Base-by-base conservation (phyloP, 2,329 filamentous ascomycete species). In the Ophiostoma ulmi region DNA sequence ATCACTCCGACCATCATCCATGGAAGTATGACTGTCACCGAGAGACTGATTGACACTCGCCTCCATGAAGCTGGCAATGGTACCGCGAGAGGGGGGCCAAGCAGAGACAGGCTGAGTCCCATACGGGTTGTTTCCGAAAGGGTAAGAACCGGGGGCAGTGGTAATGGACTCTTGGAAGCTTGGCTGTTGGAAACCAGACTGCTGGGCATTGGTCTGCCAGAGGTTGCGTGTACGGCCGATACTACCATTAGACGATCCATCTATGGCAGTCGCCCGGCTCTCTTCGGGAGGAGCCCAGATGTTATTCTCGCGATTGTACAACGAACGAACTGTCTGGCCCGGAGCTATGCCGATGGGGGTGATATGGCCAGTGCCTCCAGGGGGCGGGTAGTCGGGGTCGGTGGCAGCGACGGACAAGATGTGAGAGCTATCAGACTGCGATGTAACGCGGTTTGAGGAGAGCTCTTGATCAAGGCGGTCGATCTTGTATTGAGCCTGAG, bases 381-480 rank as follows among this genome's bases (percentile, higher is more conserved):
- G 17, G 2, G 64, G 14, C 2, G 77, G 74, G 67, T 78, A 78
- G 17, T 76, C 76, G 13, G 73, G 72, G 38, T 78, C 85, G 6
- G 81, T 81, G 5, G 81, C 79, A 72, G 82, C 52, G 13, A 74
- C 80, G n/a, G 84, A 83, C 69, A 86, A 81, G 10, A 78, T 79
- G 74, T 87, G 85, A 67, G 88, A 86, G 70, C 86, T 80, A 13
- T 87, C 90, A 69, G 86, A 82, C 75, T 87, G 88, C 11, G 55
- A 67, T 44, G 82, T 82, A 70, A 87, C 84, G 39, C 88, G 87
- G 35, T 84, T 88, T 73, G 91, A 87, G 55, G 72, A 84, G 72
- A 92, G 83, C 80, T 93, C 89, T 70, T 91, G 85, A 71, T 91
- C 90, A 77, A 93, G 88, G 71, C 87, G 88, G 65, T 85, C 86